phyloP scores from a whole-genome alignment of 83 land plant species.

The Picea mariana region DNA sequence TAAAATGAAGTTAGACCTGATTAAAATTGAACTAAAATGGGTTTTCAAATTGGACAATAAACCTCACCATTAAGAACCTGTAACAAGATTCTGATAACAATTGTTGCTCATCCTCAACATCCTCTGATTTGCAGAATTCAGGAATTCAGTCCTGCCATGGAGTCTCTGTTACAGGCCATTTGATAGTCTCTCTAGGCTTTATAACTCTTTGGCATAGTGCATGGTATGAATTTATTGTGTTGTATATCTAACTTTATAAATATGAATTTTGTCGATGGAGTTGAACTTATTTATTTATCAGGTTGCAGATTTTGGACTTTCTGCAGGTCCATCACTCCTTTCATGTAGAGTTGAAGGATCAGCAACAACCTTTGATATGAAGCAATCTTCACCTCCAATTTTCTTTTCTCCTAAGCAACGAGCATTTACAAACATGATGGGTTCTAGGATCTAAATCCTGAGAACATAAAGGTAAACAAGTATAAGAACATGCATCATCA shows the following conservation, averaged over 20 bases:
- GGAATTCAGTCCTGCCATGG: no score
- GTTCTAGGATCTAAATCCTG: neutral
- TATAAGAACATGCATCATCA: no score
- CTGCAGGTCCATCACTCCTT: constrained; percentile 7
- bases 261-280: neutral
- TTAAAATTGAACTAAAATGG: no score
- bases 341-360: neutral
- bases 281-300: constrained; percentile 20
- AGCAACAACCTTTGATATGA: constrained; percentile 20
- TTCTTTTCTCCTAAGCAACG: constrained; percentile 62
- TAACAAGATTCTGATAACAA: no score
- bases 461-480: no score
- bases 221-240: neutral
- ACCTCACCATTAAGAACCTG: no score
- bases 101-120: no score
- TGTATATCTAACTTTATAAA: neutral
- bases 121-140: no score
- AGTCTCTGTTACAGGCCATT: no score
- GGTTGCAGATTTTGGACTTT: constrained; percentile 96
- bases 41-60: no score
- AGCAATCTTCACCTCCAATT: constrained; percentile 58
- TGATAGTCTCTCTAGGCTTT: no score
- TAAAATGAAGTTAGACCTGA: no score
- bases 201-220: neutral
- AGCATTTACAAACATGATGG: constrained; percentile 57